Evolutionary conservation across 441 rosid genomes (phyloP).

Genomic region (Syzygium malaccense): DNA sequence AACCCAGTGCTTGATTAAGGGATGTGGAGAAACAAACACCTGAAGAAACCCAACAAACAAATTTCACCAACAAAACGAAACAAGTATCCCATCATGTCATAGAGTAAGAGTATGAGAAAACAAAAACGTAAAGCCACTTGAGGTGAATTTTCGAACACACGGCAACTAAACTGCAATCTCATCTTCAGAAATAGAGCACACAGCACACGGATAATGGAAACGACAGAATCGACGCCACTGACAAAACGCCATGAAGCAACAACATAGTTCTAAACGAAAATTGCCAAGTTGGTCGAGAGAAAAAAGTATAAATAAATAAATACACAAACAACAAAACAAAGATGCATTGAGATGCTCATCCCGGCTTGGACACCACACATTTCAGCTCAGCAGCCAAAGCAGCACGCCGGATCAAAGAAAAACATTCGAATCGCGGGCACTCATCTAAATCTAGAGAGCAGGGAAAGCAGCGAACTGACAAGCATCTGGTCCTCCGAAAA

Average conservation of each 20-base stretch:
- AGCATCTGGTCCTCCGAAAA: constrained; percentile 62
- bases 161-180: neutral
- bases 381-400: neutral
- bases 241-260: neutral
- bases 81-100: neutral
- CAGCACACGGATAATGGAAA: neutral
- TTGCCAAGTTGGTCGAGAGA: neutral
- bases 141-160: neutral
- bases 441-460: neutral
- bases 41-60: constrained; percentile 4
- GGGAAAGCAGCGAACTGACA: constrained; percentile 21
- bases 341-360: neutral
- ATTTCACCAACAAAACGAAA: neutral
- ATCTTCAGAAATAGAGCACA: neutral
- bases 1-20: constrained; percentile 91
- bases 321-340: neutral
- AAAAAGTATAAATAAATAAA: neutral
- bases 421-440: neutral
- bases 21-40: constrained; percentile 95
- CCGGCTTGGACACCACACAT: neutral
- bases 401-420: neutral
- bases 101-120: neutral
- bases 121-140: neutral
- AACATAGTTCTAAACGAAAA: neutral
- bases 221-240: neutral